phyloP scores from a whole-genome alignment of 176 grass and related monocot species.

The barley (Hordeum vulgare) region DNA sequence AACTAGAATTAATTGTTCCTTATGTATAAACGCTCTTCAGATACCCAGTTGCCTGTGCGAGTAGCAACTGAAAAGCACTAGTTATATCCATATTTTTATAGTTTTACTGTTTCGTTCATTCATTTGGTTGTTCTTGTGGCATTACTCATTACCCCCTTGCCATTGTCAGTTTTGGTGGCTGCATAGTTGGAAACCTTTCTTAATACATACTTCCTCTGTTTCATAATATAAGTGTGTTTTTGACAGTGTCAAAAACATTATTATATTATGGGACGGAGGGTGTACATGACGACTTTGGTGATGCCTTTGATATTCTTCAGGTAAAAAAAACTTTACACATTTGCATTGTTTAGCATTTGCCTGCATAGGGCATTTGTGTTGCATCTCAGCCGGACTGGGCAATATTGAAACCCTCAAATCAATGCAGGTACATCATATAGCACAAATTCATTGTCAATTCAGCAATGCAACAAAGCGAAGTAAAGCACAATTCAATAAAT shows the following conservation, averaged over 20 bases:
- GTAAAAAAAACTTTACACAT: neutral
- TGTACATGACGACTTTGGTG: neutral
- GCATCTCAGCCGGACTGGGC: no score
- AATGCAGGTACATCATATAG: no score
- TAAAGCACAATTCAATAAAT: no score
- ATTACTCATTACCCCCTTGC: neutral
- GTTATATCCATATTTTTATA: neutral
- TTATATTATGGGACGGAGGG: no score
- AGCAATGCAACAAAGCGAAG: no score
- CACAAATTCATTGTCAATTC: no score
- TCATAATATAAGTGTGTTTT: no score
- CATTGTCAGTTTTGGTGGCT: neutral
- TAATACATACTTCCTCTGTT: no score
- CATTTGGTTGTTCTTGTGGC: neutral
- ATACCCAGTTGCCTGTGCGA: neutral
- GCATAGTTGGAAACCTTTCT: neutral
- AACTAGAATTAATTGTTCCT: neutral
- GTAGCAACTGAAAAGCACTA: neutral
- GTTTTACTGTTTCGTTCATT: neutral
- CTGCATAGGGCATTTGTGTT: no score
- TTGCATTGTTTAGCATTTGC: neutral
- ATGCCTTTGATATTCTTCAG: neutral
- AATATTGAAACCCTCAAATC: no score
- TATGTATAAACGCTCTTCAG: neutral
- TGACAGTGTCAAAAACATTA: no score